A percentile compares a stretch with the other conserved stretches of the same genome.
Conservation (phyloP, 139 green algal species). For the Volvox africanus region DNA sequence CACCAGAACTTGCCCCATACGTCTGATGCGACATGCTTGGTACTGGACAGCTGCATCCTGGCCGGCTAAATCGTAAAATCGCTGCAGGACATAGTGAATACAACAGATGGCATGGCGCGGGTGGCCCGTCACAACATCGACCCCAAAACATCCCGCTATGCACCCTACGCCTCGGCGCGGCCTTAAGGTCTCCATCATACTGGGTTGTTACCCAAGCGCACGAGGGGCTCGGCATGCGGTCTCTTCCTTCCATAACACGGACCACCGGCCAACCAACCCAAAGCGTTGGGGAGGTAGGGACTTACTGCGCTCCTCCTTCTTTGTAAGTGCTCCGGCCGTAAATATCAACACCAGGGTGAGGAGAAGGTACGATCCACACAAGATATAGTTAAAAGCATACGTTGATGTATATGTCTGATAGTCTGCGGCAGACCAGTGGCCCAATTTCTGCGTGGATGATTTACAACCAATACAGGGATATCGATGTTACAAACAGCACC, state of each 20-base stretch:
- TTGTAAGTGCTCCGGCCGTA: background rate
- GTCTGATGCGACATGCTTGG: no score
- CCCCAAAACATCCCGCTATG: background rate
- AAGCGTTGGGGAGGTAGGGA: background rate
- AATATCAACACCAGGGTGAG: slow-evolving; percentile 27
- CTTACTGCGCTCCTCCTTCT: background rate
- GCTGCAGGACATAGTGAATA: no score
- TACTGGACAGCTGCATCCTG: no score
- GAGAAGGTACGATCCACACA: slow-evolving; percentile 15
- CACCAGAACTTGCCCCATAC: no score
- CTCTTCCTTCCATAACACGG: background rate
- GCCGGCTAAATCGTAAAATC: no score
- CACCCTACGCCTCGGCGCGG: background rate
- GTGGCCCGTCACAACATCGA: no score
- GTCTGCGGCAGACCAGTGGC: background rate
- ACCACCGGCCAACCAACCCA: background rate
- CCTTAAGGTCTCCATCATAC: background rate
- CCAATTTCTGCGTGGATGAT: background rate
- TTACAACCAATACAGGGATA: background rate
- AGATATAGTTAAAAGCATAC: slow-evolving; percentile 42
- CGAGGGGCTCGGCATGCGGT: background rate
- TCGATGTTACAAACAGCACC: no score
- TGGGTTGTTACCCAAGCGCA: background rate
- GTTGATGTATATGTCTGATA: slow-evolving; percentile 35
- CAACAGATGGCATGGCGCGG: no score